Evolutionary conservation across 768 basidiomycete species (phyloP), one percentile per base, ranked within the genome.

Genomic region (Suillus discolor): DNA sequence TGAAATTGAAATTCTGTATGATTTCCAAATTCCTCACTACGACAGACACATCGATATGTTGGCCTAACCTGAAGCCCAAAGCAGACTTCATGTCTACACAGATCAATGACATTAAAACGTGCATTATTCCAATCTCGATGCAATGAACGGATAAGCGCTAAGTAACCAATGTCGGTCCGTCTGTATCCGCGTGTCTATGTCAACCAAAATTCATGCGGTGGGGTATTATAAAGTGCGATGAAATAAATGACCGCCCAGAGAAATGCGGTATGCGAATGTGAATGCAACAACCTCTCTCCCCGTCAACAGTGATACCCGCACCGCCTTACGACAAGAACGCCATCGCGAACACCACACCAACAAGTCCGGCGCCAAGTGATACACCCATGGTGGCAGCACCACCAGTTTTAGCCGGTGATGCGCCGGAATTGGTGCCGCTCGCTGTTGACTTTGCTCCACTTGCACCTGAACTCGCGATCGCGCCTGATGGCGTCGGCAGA

Each of bases 311-410:
- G 8, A 23, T 11, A 39, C 8, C 57, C 2, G 12, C 6, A 18
- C 45, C 34, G n/a, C 42, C 66, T 70, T 66, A 81, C 28, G 79
- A 75, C 61, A 81, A 67, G 70, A 81, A 78, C 2, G 64, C 68
- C 63, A 79, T 73, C 8, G 79, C 78, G 57, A 77, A 75, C 51
- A 73, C 41, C n/a, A 77, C 74, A 57, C 79, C 79, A 0, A 67
- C 71, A 15, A 78, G 31, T 16, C 74, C 73, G 23, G 76, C 76
- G 59, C 77, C 54, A 41, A 70, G 66, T 2, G 80, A 81, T 11
- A 77, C 69, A 18, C 69, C 68, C 23, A 74, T 60, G 15, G 65
- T 66, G 13, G 70, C 67, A 25, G 72, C 72, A 25, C 70, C 57
- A 16, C 68, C 71, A 23, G 66, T 51, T 1, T 71, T 28, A 38